Evolutionary conservation across 768 basidiomycete genomes (phyloP).

Genomic region (Paxillus rubicundulus): DNA sequence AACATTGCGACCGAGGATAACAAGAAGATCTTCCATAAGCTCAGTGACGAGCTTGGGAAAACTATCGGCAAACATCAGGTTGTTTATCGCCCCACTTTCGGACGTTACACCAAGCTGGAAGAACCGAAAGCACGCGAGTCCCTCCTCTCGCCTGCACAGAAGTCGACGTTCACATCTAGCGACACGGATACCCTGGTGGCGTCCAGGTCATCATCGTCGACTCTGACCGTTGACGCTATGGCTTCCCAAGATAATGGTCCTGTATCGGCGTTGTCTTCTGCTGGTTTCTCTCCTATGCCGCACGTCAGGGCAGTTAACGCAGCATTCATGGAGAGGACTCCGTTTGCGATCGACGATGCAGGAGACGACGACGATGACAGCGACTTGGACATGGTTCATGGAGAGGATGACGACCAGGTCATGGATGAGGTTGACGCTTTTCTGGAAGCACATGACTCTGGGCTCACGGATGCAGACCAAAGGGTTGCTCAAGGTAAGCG

Average conservation of each 20-base stretch:
- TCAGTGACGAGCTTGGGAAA: constrained; percentile 93
- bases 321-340: constrained; percentile 86
- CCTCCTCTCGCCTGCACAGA: constrained; percentile 67
- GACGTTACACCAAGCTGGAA: constrained; percentile 76
- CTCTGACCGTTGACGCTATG: constrained; percentile 48
- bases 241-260: constrained; percentile 20
- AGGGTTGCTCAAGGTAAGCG: constrained; percentile 69
- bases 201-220: constrained; percentile 42
- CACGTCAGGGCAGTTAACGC: constrained; percentile 76
- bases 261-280: constrained; percentile 23
- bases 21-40: constrained; percentile 88
- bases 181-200: constrained; percentile 28
- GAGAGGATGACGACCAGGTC: constrained; percentile 69
- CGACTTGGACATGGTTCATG: constrained; percentile 50
- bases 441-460: constrained; percentile 89
- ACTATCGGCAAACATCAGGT: constrained; percentile 93
- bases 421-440: constrained; percentile 97
- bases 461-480: constrained; percentile 76
- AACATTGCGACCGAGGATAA: constrained; percentile 89
- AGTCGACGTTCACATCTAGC: constrained; percentile 45
- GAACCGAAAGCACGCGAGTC: constrained; percentile 90
- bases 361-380: constrained; percentile 58
- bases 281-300: constrained; percentile 51
- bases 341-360: constrained; percentile 96
- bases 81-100: constrained; percentile 78